These are phyloP conservation scores for Metschnikowia cubensis DNA, from an alignment of 805 yeast genomes.

Conservation along the genomic window DNA sequence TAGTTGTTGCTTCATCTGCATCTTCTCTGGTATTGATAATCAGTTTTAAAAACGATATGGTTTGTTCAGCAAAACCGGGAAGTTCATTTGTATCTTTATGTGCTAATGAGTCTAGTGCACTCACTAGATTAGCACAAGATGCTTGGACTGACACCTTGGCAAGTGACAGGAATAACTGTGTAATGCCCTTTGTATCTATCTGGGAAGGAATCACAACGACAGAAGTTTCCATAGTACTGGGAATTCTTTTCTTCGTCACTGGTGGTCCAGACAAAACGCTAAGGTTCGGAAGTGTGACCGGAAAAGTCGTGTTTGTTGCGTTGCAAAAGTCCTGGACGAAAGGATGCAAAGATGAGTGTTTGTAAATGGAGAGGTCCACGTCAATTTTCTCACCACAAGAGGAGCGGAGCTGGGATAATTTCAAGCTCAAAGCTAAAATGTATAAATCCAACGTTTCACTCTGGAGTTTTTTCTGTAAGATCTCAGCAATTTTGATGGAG, in stretches of 20 bases:
- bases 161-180: neutral
- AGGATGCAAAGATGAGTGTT: neutral
- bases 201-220: neutral
- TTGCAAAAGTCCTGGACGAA: conserved; percentile 2
- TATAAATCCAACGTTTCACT: neutral
- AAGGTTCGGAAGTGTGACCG: neutral
- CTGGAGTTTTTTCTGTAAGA: conserved; percentile 4
- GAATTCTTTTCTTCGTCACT: neutral
- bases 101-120: neutral
- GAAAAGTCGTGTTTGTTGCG: neutral
- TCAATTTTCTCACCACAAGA: neutral
- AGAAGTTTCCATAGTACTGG: neutral
- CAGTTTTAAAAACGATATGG: conserved; percentile 1
- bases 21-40: neutral
- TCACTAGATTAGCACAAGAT: neutral
- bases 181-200: neutral
- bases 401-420: neutral
- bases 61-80: neutral
- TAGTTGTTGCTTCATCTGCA: neutral
- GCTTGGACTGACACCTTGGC: neutral
- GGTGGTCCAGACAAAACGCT: neutral
- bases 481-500: conserved; percentile 11
- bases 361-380: neutral
- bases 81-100: neutral
- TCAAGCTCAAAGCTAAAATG: conserved; percentile 5